Conservation (phyloP, 2,329 filamentous ascomycete genomes). For the Cladosporium sp. region DNA sequence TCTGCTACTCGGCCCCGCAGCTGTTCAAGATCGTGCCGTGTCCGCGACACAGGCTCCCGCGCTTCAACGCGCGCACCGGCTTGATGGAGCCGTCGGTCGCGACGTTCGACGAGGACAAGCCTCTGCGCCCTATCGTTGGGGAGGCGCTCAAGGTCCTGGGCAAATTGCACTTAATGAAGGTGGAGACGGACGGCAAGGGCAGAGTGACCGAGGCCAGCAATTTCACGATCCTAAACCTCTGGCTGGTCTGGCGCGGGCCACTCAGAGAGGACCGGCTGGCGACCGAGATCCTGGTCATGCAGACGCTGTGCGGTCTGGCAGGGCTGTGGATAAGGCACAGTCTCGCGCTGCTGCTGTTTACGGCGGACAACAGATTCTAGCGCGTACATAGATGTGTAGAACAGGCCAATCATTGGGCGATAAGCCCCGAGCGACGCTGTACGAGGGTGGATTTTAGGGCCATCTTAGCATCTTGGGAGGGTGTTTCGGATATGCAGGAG, state of each 20-base stretch:
- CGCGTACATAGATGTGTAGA: constrained; percentile 6
- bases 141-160: constrained; percentile 62
- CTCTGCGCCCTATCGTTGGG: constrained; percentile 60
- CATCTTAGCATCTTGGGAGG: background rate
- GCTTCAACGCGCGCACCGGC: constrained; percentile 78
- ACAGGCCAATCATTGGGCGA: background rate
- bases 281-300: constrained; percentile 71
- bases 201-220: constrained; percentile 76
- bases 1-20: constrained; percentile 86
- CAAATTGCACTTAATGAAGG: constrained; percentile 59
- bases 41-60: constrained; percentile 83
- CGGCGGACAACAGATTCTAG: constrained; percentile 63
- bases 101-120: constrained; percentile 55
- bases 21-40: constrained; percentile 86
- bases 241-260: constrained; percentile 91
- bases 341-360: constrained; percentile 81
- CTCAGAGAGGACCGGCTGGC: constrained; percentile 81
- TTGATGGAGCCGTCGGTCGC: constrained; percentile 82
- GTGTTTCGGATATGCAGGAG: background rate
- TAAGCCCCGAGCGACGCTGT: background rate
- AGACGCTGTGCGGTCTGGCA: constrained; percentile 67
- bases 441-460: background rate
- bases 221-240: constrained; percentile 88
- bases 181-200: constrained; percentile 62
- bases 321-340: constrained; percentile 81